phyloP scores from a whole-genome alignment of 805 yeast genomes.

The Nakazawaea wickerhamii region DNA sequence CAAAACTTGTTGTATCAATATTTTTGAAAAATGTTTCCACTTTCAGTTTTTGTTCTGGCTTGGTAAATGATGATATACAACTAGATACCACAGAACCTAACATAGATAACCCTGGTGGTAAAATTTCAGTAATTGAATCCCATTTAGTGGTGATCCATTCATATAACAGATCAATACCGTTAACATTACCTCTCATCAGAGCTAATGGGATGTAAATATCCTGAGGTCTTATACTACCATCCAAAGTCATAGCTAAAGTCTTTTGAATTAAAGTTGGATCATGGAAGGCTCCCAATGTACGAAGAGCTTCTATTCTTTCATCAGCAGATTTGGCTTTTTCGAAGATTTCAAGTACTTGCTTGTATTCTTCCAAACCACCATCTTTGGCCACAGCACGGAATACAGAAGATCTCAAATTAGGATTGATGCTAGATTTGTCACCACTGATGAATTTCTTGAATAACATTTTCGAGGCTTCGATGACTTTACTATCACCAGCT shows the following conservation, averaged over 20 bases:
- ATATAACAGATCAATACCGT: slow-evolving; percentile 70
- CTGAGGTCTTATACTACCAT: slow-evolving; percentile 64
- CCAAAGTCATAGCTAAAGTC: slow-evolving; percentile 32
- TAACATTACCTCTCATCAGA: slow-evolving; percentile 57
- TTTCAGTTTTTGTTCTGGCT: slow-evolving; percentile 35
- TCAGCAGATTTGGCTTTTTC: slow-evolving; percentile 53
- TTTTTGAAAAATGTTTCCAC: slow-evolving; percentile 42
- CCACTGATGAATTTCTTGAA: slow-evolving; percentile 36
- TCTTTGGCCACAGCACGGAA: slow-evolving; percentile 37
- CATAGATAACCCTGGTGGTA: slow-evolving; percentile 85
- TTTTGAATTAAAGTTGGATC: slow-evolving; percentile 9
- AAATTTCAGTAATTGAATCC: slow-evolving; percentile 56
- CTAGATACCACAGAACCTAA: slow-evolving; percentile 69
- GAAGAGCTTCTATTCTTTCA: slow-evolving; percentile 39
- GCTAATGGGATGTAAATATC: slow-evolving; percentile 59
- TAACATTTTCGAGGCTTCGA: slow-evolving; percentile 28
- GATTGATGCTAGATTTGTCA: slow-evolving; percentile 41
- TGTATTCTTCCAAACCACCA: slow-evolving; percentile 41
- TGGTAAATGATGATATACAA: slow-evolving; percentile 31
- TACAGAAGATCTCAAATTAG: slow-evolving; percentile 41
- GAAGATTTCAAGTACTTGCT: slow-evolving; percentile 55
- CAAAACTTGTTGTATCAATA: slow-evolving; percentile 55
- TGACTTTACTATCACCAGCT: slow-evolving; percentile 27
- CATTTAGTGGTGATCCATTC: slow-evolving; percentile 65
- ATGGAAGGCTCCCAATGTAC: slow-evolving; percentile 10